Evolutionary conservation across 2,329 filamentous ascomycete genomes (phyloP), one percentile per base, ranked within the genome.

Genomic region (Alternaria triticimaculans): DNA sequence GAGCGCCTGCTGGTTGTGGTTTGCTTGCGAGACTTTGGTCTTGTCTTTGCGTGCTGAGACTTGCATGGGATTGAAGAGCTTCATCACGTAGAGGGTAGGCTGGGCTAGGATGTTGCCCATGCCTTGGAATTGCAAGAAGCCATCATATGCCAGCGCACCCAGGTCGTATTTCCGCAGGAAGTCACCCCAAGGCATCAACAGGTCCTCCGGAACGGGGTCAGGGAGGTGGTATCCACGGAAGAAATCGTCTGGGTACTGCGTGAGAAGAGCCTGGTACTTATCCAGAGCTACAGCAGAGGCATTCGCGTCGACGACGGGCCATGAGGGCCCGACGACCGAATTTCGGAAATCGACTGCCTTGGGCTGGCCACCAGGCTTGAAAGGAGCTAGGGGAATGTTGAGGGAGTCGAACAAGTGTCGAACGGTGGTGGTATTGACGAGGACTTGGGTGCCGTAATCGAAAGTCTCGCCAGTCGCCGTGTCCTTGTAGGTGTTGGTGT

Each of bases 401-500:
- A 55, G 53, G 25, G 43, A 21, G 26, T 37, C 48, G n/a, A 59
- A 59, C 33, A 44, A 37, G 46, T 59, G 43, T 21, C 46, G 23
- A 14, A 41, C 57, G 48, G 37, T 45, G 10, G 57, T 30, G 33
- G 48, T 59, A 23, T 59, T 59, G 46, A 26, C 26, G 23, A 43
- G 44, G 11, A 59, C 23, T 26, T 43, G 33, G 5, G 53, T 49
- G 21, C 57, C 57, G 30, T 53, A 51, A 53, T 59, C 57, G 28
- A 41, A 28, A 14, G 57, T 51, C 25, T 43, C 21, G 33, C 44
- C 44, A 9, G 57, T 59, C 23, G 57, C 41, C 14, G 46, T 30
- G 10, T 59, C 57, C 15, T 44, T 59, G 48, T 59, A 59, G 7
- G 57, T 55, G 33, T 37, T 41, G 43, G 44, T 41, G 37, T 55